Evolutionary conservation across 2,329 filamentous ascomycete species (phyloP).

Genomic region (Aspergillus pseudotamarii): DNA sequence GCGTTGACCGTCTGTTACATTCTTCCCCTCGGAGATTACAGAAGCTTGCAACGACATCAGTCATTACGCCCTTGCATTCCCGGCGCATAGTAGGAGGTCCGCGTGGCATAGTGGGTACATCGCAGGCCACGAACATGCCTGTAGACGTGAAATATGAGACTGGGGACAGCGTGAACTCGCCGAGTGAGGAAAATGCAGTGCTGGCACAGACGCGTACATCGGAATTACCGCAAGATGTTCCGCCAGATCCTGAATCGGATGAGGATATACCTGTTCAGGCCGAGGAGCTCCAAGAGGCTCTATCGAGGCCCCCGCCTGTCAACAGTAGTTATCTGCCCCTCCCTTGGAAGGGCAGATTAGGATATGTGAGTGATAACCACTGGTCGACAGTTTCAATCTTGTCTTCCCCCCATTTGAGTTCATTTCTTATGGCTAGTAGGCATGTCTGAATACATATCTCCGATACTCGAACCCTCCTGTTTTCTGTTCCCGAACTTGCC

Average conservation of each 20-base stretch:
- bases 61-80: slow-evolving; percentile 5
- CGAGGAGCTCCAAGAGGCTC: slow-evolving; percentile 61
- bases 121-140: slow-evolving; percentile 3
- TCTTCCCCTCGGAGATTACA: slow-evolving; percentile 15
- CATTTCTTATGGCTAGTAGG: slow-evolving; percentile 49
- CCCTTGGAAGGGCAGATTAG: slow-evolving; percentile 86
- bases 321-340: slow-evolving; percentile 82
- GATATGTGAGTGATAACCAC: slow-evolving; percentile 68
- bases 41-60: slow-evolving; percentile 13
- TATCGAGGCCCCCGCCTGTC: slow-evolving; percentile 70
- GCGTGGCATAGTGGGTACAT: neutral
- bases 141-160: neutral
- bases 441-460: slow-evolving; percentile 90
- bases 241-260: slow-evolving; percentile 57
- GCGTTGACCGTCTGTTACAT: slow-evolving; percentile 15
- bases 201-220: slow-evolving; percentile 10
- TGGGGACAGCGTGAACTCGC: neutral
- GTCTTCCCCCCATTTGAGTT: neutral
- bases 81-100: slow-evolving; percentile 7
- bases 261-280: slow-evolving; percentile 55
- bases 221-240: slow-evolving; percentile 22
- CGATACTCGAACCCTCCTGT: slow-evolving; percentile 79
- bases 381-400: no score
- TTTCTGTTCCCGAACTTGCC: slow-evolving; percentile 88
- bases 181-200: neutral